phyloP scores from a whole-genome alignment of 306 rosid species.

The Cicer chorassanicum region DNA sequence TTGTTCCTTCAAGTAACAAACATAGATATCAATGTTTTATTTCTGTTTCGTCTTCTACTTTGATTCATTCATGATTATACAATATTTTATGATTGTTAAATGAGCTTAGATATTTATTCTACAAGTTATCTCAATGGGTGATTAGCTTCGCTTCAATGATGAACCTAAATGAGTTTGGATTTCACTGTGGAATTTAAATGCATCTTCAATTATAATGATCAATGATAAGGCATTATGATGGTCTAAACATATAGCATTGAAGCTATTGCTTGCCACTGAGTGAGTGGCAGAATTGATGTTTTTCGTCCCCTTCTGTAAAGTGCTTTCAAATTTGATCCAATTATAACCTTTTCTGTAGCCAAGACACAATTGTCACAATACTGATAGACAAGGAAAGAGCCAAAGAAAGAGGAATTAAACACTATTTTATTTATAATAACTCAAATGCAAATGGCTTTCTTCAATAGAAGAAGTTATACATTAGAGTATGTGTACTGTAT shows the following conservation, averaged over 20 bases:
- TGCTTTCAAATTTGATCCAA: background rate
- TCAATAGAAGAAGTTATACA: too few species aligned
- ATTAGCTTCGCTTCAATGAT: too few species aligned
- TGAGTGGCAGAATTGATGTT: background rate
- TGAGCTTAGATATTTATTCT: too few species aligned
- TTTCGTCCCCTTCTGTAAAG: background rate
- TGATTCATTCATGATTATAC: background rate
- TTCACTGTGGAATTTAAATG: too few species aligned
- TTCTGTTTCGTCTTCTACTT: background rate
- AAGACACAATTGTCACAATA: background rate
- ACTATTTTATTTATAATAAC: too few species aligned
- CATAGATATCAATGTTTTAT: background rate
- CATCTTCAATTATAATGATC: too few species aligned
- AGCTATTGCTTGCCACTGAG: background rate
- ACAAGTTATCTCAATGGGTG: too few species aligned
- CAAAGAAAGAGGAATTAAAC: too few species aligned
- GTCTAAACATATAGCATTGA: background rate
- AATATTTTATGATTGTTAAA: background rate
- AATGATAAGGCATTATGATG: background rate
- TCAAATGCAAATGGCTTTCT: too few species aligned
- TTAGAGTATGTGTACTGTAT: too few species aligned
- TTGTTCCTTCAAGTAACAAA: background rate
- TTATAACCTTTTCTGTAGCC: background rate
- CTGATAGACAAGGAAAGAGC: too few species aligned
- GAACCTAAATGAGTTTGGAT: too few species aligned